A percentile compares a stretch with the other conserved stretches of the same genome.
phyloP scores from a whole-genome alignment of 2,329 filamentous ascomycete species.

The Paecilomyces sp. region DNA sequence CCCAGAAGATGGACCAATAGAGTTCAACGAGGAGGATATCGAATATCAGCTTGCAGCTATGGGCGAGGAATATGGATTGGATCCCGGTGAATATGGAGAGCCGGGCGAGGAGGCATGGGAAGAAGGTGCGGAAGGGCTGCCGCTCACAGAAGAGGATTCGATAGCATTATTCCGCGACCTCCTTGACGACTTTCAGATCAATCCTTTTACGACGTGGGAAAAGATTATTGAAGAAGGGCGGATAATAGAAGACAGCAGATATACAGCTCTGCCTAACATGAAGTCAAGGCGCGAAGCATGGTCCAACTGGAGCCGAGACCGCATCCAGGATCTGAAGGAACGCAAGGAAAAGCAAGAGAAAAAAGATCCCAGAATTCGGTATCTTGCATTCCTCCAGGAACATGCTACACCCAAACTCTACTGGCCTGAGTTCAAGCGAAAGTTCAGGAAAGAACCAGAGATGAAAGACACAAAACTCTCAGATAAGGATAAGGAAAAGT shows the following conservation, averaged over 20 bases:
- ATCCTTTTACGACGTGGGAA: slow-evolving; percentile 87
- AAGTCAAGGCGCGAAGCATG: slow-evolving; percentile 74
- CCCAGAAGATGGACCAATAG: slow-evolving; percentile 47
- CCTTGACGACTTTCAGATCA: slow-evolving; percentile 73
- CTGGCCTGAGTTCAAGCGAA: slow-evolving; percentile 94
- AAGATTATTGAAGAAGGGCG: slow-evolving; percentile 75
- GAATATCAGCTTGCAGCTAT: slow-evolving; percentile 85
- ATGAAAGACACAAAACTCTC: slow-evolving; percentile 51
- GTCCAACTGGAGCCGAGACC: slow-evolving; percentile 73
- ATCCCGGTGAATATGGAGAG: slow-evolving; percentile 68
- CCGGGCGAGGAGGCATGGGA: slow-evolving; percentile 52
- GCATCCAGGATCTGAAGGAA: slow-evolving; percentile 65
- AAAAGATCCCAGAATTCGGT: slow-evolving; percentile 74
- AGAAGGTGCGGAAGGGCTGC: slow-evolving; percentile 63
- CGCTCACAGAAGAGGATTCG: slow-evolving; percentile 68
- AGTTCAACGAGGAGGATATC: slow-evolving; percentile 92
- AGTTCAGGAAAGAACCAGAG: slow-evolving; percentile 71
- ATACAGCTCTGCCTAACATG: slow-evolving; percentile 75
- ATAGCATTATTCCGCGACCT: slow-evolving; percentile 75
- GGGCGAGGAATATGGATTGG: slow-evolving; percentile 75
- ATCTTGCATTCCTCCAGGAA: slow-evolving; percentile 71
- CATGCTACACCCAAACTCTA: slow-evolving; percentile 87
- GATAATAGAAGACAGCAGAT: slow-evolving; percentile 78
- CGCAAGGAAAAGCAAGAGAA: slow-evolving; percentile 69
- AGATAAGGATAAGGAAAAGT: slow-evolving; percentile 44